Percentiles rank a stretch among this genome's conserved stretches.
Evolutionary conservation across 805 yeast genomes (phyloP).

Genomic region (Metschnikowia matae): DNA sequence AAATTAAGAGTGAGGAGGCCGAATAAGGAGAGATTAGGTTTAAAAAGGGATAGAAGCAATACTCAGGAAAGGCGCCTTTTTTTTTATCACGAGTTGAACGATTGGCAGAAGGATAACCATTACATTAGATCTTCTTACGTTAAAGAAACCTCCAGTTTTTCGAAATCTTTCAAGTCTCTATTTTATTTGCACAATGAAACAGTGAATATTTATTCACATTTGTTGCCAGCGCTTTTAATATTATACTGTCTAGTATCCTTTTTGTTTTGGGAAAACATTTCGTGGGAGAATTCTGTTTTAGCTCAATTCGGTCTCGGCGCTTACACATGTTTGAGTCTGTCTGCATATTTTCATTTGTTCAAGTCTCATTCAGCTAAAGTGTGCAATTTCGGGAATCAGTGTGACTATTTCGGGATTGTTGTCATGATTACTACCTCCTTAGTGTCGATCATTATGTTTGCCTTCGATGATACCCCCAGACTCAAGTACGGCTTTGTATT

Average conservation of each 20-base stretch:
- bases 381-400: constrained; percentile 56
- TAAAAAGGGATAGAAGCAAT: not conserved
- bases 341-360: constrained; percentile 62
- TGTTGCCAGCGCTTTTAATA: constrained; percentile 40
- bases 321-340: constrained; percentile 54
- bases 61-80: constrained; percentile 3
- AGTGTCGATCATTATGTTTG: constrained; percentile 33
- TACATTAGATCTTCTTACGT: constrained; percentile 64
- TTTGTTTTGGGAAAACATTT: not conserved
- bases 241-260: not conserved
- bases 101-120: constrained; percentile 75
- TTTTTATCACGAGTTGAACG: constrained; percentile 56
- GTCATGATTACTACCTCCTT: constrained; percentile 48
- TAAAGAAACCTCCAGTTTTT: constrained; percentile 46
- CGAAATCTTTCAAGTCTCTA: constrained; percentile 46
- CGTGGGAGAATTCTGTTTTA: constrained; percentile 48
- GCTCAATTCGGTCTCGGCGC: constrained; percentile 55
- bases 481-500: constrained; percentile 37
- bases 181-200: constrained; percentile 65
- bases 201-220: constrained; percentile 66
- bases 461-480: constrained; percentile 41
- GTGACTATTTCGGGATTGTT: constrained; percentile 75
- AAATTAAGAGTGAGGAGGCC: not conserved
- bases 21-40: not conserved
- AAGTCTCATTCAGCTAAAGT: constrained; percentile 62